Base-by-base conservation (phyloP, 805 yeast genomes). In the Sporopachydermia quercuum region DNA sequence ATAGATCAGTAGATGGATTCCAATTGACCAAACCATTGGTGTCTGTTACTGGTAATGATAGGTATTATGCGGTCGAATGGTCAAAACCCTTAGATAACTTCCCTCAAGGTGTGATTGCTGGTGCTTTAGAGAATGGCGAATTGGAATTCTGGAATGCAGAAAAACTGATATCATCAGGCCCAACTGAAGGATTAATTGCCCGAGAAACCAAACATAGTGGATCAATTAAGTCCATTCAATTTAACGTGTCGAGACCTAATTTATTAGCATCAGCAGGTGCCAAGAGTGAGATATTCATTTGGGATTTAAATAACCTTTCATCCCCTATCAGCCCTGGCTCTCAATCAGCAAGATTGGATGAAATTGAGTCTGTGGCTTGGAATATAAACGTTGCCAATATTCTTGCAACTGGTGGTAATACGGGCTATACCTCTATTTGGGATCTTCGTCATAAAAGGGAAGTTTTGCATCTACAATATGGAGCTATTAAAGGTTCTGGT, bases 361-460 rank as follows among this genome's bases (percentile, higher is more conserved):
- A 81, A 49, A 71, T 91, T 42, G 71, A 78, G 30, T 71, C 82
- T 30, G 71, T 91, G 18, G 74, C 96, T 2, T 91, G 97, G 97
- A 91, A 91, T 62, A 75, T 78, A 53, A 64, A 72, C 27, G 78
- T 82, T 41, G 63, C 79, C 34, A 94, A 89, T 53, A 87, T 91
- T 48, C 74, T 91, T 57, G 97, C 97, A 15, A 69, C 84, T 39
- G 93, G 94, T 8, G 85, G 94, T 37, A 72, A 76, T 49, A 71
- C 84, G 13, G 93, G 94, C 13, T 81, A 74, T 56, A 78, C 96
- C 3, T 79, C 96, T 1, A 78, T 91, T 47, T 91, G 96, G 96
- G 97, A 91, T 60, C 65, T 87, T 47, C 82, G 81, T 53, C 76
- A 86, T 34, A 79, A 78, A 55, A 74, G 84, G 52, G 96, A 89